phyloP scores from a whole-genome alignment of 805 yeast species.

The Ogataea salicorniae region DNA sequence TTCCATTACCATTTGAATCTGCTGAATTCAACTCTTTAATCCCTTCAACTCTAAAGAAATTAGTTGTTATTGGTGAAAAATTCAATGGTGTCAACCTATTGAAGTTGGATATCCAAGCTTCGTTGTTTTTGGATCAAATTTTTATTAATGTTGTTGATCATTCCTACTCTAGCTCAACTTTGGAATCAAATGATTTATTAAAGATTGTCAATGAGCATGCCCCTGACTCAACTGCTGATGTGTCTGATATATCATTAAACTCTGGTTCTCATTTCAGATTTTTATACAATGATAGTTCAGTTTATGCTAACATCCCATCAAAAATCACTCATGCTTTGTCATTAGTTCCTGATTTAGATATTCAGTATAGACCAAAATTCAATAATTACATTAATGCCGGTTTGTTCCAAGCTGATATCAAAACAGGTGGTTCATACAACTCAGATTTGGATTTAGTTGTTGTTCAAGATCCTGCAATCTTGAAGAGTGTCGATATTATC shows the following conservation, averaged over 20 bases:
- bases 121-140: slow-evolving; percentile 51
- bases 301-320: slow-evolving; percentile 50
- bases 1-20: slow-evolving; percentile 75
- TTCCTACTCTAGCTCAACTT: slow-evolving; percentile 30
- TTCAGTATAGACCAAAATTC: slow-evolving; percentile 56
- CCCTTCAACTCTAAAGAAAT: slow-evolving; percentile 51
- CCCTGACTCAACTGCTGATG: slow-evolving; percentile 6
- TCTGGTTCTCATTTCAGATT: slow-evolving; percentile 44
- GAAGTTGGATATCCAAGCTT: slow-evolving; percentile 68
- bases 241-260: slow-evolving; percentile 26
- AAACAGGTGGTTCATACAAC: slow-evolving; percentile 29
- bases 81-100: slow-evolving; percentile 37
- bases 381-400: slow-evolving; percentile 78
- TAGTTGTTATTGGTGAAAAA: slow-evolving; percentile 65
- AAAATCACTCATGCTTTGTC: slow-evolving; percentile 67
- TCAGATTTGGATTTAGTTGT: slow-evolving; percentile 61
- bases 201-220: slow-evolving; percentile 19
- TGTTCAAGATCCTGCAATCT: slow-evolving; percentile 54
- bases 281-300: slow-evolving; percentile 67
- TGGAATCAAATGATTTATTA: slow-evolving; percentile 29
- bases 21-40: slow-evolving; percentile 52
- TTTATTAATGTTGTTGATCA: slow-evolving; percentile 47
- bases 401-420: slow-evolving; percentile 60
- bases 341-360: slow-evolving; percentile 47
- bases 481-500: slow-evolving; percentile 56